Conservation (phyloP, 768 basidiomycete genomes). For the Naganishia friedmannii region DNA sequence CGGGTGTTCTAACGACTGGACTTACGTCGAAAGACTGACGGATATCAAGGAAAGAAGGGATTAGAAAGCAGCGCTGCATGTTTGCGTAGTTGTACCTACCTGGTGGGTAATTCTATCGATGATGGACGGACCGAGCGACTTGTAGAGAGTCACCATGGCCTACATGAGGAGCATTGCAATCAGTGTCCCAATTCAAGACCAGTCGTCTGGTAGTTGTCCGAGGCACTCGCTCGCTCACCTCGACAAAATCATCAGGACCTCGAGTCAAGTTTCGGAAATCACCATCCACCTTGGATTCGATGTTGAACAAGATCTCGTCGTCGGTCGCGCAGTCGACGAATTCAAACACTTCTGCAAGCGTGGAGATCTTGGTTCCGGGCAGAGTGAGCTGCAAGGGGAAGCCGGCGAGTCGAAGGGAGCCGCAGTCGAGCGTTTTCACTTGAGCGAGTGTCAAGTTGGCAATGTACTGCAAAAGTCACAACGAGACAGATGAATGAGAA, state of each 20-base stretch:
- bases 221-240: constrained; percentile 31
- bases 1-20: background rate
- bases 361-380: constrained; percentile 68
- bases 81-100: constrained; percentile 49
- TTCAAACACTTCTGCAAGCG: constrained; percentile 69
- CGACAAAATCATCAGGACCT: constrained; percentile 43
- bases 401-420: constrained; percentile 61
- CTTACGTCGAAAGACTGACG: constrained; percentile 39
- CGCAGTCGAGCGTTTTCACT: constrained; percentile 76
- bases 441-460: constrained; percentile 76
- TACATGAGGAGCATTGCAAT: background rate
- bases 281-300: constrained; percentile 57
- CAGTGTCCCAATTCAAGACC: no score
- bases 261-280: constrained; percentile 41
- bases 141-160: constrained; percentile 10
- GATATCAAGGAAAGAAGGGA: background rate
- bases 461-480: constrained; percentile 52
- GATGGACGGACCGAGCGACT: constrained; percentile 1
- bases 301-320: constrained; percentile 66
- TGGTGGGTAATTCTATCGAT: constrained; percentile 54
- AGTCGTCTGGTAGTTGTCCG: no score
- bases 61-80: background rate
- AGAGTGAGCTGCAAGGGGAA: constrained; percentile 40
- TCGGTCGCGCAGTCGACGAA: constrained; percentile 70
- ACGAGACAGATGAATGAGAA: background rate